Evolutionary conservation across 2,329 filamentous ascomycete species (phyloP), one percentile per base, ranked within the genome.

Genomic region (Helminthosporium solani): DNA sequence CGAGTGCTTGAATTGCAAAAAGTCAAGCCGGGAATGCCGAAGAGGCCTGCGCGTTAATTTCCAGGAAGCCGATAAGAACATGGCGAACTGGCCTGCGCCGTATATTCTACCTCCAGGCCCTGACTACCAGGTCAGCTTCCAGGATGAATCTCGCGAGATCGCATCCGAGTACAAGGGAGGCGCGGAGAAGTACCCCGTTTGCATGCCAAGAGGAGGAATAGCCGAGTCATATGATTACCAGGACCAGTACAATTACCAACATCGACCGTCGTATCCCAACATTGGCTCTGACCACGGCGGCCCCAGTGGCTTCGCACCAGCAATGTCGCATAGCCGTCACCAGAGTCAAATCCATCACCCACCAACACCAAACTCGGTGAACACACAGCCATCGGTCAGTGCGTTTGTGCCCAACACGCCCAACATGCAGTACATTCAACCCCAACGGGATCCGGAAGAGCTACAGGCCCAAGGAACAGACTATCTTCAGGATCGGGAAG

Each of bases 101-200:
- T 9, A 79, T 80, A 38, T 64, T 5, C 57, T 66, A 7, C 57
- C 59, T 12, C 58, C 60, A 35, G 56, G 52, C 28, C 49, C 78
- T 1, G 85, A 88, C 41, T 90, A 86, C 80, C 78, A 78, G 64
- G 79, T 96, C 12, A 78, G 82, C 42, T 96, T 97, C 57, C 80
- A 87, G 60, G 92, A 96, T 64, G 90, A 97, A 66, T 96, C 91
- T 18, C 81, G 90, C 23, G 80, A 87, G 37, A 95, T 96, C 67
- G 92, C 92, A 6, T 92, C 88, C 1, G 90, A 96, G 66, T 97
- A 97, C 67, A 78, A 82, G 42, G 90, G 89, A 3, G 92, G 92
- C 0, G 73, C 85, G 19, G 81, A 83, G 54, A 83, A 83, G 52
- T 96, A 96, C 70, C 78, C 84, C 19, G 76, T 76, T 4, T 40